These are phyloP conservation scores for Trichoderma sp. DNA, from an alignment of 2,329 filamentous ascomycete genomes.

Conservation along the genomic window DNA sequence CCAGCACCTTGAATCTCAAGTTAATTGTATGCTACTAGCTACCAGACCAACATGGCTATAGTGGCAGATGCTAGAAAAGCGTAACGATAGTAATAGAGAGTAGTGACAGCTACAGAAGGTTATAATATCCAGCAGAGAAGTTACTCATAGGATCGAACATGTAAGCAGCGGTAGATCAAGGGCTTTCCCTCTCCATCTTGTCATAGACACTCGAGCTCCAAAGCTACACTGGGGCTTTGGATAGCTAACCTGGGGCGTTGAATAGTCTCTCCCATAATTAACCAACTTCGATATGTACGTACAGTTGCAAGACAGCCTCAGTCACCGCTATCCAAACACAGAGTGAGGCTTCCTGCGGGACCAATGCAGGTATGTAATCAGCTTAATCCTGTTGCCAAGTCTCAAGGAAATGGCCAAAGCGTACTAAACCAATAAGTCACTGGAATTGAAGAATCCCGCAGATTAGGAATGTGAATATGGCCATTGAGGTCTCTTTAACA, in stretches of 20 bases:
- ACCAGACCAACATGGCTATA: no score
- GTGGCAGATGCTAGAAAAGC: no score
- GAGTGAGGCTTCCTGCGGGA: neutral
- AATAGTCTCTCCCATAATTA: neutral
- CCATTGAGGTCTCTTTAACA: neutral
- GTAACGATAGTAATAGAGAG: no score
- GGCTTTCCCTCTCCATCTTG: neutral
- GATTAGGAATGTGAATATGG: neutral
- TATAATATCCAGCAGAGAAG: neutral
- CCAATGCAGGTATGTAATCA: neutral
- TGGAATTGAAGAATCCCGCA: neutral
- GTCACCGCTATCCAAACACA: neutral
- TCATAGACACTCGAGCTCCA: neutral
- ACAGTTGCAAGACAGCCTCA: neutral
- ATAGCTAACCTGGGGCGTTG: no score
- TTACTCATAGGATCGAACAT: neutral
- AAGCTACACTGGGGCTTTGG: neutral
- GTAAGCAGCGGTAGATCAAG: no score
- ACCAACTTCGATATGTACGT: neutral
- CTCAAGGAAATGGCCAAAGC: neutral
- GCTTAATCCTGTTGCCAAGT: neutral
- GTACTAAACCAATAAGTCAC: neutral
- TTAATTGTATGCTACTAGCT: no score
- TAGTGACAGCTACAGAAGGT: neutral
- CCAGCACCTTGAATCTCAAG: no score